A percentile compares a stretch with the other conserved stretches of the same genome.
Evolutionary conservation across 441 rosid genomes (phyloP).

Genomic region (Populus hybrid): DNA sequence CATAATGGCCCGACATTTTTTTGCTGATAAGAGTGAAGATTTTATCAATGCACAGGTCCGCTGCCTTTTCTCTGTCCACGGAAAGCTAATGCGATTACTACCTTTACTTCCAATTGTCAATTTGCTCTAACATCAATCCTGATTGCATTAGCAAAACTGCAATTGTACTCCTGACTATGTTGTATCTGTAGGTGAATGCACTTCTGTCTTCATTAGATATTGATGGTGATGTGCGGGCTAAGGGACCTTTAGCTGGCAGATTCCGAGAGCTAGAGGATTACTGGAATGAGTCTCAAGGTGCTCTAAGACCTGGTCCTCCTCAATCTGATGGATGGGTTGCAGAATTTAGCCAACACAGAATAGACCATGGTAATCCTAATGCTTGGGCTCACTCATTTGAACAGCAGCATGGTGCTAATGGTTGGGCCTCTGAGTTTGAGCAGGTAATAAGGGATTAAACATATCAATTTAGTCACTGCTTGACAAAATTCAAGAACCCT

Average conservation of each 20-base stretch:
- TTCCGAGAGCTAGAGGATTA: slow-evolving; percentile 74
- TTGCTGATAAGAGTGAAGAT: slow-evolving; percentile 86
- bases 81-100: slow-evolving; percentile 7
- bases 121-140: not conserved
- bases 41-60: slow-evolving; percentile 85
- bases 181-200: slow-evolving; percentile 69
- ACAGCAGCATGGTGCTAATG: slow-evolving; percentile 80
- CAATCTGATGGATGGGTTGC: slow-evolving; percentile 72
- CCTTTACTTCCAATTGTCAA: not conserved
- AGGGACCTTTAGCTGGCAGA: slow-evolving; percentile 74
- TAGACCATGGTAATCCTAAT: slow-evolving; percentile 54
- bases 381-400: slow-evolving; percentile 90
- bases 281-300: slow-evolving; percentile 97
- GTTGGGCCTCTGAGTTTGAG: slow-evolving; percentile 95
- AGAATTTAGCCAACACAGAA: slow-evolving; percentile 67
- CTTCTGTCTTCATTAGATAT: slow-evolving; percentile 86
- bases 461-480: not conserved
- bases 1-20: slow-evolving; percentile 94
- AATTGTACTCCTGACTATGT: not conserved
- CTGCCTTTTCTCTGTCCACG: slow-evolving; percentile 12
- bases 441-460: slow-evolving; percentile 46
- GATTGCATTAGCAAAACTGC: not conserved
- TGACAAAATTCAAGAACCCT: not conserved
- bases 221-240: slow-evolving; percentile 60
- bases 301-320: slow-evolving; percentile 53